Conservation (phyloP, 257 asterid species). For the Solanum ossicruentum region DNA sequence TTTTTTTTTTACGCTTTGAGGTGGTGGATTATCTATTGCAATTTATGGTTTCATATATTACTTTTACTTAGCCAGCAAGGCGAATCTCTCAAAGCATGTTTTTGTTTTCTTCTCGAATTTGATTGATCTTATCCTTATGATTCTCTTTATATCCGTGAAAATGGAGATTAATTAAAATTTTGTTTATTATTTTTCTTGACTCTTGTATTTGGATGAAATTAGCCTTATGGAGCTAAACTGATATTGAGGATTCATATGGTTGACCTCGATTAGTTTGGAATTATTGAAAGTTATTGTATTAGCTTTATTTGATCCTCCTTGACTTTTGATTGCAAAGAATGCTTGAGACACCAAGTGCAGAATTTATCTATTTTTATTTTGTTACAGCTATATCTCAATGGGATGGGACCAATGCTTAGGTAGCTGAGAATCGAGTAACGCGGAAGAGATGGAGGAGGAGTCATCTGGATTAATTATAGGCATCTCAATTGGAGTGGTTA, state of each 20-base stretch:
- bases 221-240: neutral
- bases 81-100: neutral
- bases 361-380: neutral
- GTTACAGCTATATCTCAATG: slow-evolving; percentile 1
- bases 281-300: neutral
- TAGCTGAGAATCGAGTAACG: slow-evolving; percentile 11
- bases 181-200: neutral
- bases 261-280: neutral
- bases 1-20: neutral
- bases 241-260: neutral
- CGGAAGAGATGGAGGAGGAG: slow-evolving; percentile 48
- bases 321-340: neutral
- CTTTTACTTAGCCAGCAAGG: neutral
- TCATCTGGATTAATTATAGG: slow-evolving; percentile 62
- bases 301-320: neutral
- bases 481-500: slow-evolving; percentile 73
- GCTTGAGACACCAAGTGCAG: neutral
- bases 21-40: neutral
- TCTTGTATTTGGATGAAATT: neutral
- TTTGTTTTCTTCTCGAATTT: neutral
- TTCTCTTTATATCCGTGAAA: neutral
- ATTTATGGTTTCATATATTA: neutral
- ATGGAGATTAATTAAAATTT: neutral
- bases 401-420: slow-evolving; percentile 15
- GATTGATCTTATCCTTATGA: neutral